Evolutionary conservation across 768 basidiomycete species (phyloP), one percentile per base, ranked within the genome.

Genomic region (Lentinula lateritia): DNA sequence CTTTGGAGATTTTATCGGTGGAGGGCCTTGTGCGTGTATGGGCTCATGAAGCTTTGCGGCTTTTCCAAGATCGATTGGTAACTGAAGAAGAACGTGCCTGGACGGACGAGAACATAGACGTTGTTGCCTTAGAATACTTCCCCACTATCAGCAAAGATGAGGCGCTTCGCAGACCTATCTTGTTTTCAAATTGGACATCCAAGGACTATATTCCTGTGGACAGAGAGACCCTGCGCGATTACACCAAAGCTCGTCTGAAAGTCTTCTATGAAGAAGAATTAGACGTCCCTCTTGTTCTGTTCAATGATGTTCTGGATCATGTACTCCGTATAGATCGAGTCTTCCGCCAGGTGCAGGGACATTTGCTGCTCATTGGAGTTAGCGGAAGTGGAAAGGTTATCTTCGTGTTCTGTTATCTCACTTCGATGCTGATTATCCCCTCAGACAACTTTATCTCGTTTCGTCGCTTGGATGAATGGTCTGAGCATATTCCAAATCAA

Each of bases 391-490:
- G 97, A 66, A 99, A 99, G 87, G 97, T 96, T 66, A 73, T 76
- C 65, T 48, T 38, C 41, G 50, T 35, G 39, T 0, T 50, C 20
- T 62, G 61, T 45, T 64, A 61, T 50, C 16, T 54, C 61, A 60
- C 59, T 66, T 70, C 35, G 66, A 59, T 60, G 2, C 41, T 62
- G 12, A 67, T 50, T 12, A 57, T 15, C 32, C 50, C 62, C 48
- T 56, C 8, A 98, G 97, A 99, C 97, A 4, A 99, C 95, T 0
- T 76, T 99, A 1, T 97, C 97, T 42, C 89, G 97, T 52, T 99
- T 99, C 72, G 97, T 99, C 32, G 97, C 97, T 0, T 99, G 97
- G 97, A 98, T 99, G 89, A 99, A 99, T 68, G 97, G 97, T 48
- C 79, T 99, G 58, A 97, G 92, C 71, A 95, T 99, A 66, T 99